Evolutionary conservation across 148 eudicot genomes (phyloP).

Genomic region (Dianthus caryophyllus): DNA sequence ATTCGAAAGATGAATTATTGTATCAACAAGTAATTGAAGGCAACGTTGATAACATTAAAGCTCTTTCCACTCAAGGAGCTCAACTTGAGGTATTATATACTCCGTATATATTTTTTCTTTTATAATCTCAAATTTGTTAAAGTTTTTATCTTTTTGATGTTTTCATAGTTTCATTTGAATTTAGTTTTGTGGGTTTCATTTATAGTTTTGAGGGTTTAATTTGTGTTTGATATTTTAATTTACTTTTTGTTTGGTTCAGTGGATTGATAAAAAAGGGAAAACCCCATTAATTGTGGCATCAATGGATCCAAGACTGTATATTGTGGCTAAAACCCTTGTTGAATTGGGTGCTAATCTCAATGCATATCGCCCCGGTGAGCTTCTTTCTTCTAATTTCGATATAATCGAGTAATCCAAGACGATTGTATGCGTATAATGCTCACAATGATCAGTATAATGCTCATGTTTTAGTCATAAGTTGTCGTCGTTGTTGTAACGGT

Average conservation of each 20-base stretch:
- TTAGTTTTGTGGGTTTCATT: constrained; percentile 15
- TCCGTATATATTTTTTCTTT: background rate
- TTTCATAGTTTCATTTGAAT: background rate
- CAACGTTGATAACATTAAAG: constrained; percentile 42
- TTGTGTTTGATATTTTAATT: constrained; percentile 7
- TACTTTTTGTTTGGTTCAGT: constrained; percentile 23
- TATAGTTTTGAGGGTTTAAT: constrained; percentile 5
- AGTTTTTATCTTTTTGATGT: background rate
- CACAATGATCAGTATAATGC: too few relatives aligned
- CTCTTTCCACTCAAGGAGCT: constrained; percentile 46
- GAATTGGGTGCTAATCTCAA: constrained; percentile 57
- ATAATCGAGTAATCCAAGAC: background rate
- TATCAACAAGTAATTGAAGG: constrained; percentile 43
- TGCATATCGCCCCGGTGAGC: constrained; percentile 54
- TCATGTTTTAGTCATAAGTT: too few relatives aligned
- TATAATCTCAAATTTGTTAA: background rate
- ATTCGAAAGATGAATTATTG: constrained; percentile 46
- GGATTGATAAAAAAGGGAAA: constrained; percentile 61
- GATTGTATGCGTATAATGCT: too few relatives aligned
- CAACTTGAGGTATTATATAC: constrained; percentile 44
- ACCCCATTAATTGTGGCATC: constrained; percentile 55
- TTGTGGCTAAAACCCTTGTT: constrained; percentile 46
- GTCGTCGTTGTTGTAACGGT: too few relatives aligned
- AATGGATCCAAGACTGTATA: constrained; percentile 41
- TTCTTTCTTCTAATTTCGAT: background rate